Base-by-base conservation (phyloP, 306 rosid species). In the Senna tora region DNA sequence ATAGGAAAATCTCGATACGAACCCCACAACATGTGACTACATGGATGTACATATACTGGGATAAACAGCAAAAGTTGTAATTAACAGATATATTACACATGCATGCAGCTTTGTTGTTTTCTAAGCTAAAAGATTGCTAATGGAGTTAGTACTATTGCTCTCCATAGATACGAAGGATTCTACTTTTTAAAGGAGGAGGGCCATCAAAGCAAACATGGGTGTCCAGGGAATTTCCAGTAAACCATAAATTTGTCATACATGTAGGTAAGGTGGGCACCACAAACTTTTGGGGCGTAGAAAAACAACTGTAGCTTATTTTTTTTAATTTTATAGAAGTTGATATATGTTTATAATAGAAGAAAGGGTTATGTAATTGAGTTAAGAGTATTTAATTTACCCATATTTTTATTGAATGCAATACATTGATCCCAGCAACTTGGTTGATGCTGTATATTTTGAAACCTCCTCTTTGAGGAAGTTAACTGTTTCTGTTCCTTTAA, bases 221-320 rank as follows among this genome's bases (percentile, higher is more conserved):
- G 52, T 50, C 65, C 71, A 21, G 50, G 70, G 73, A 60, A 65
- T 74, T 67, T 82, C 60, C 66, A 76, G 74, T 52, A 65, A 63
- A 71, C 68, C 72, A 56, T 65, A 75, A 64, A 84, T 79, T 75
- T 67, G 73, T 74, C 85, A 82, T 67, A 34, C 85, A 82, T 75
- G 80, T 46, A 43, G 43, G 45, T 9, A 53, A 34, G 46, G 33
- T 62, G 0, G 67, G 65, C 3, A 34, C 67, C 76, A 32, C 72
- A 53, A 71, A 63, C 20, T 54, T 63, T 43, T 45, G 6, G 67
- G 43, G 67, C 11, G 28, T 54, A 7, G 41, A 74, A 75, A 65
- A 4, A 36, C 0, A 36, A 36, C 8, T 36, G 39, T 36, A 36
- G 39, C 8, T 7, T 4, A 7, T 36, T 7, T 36, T 7, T 36